Evolutionary conservation across 108 stramenopile species (phyloP), one percentile per base, ranked within the genome.

Genomic region (Nitzschia sp.): DNA sequence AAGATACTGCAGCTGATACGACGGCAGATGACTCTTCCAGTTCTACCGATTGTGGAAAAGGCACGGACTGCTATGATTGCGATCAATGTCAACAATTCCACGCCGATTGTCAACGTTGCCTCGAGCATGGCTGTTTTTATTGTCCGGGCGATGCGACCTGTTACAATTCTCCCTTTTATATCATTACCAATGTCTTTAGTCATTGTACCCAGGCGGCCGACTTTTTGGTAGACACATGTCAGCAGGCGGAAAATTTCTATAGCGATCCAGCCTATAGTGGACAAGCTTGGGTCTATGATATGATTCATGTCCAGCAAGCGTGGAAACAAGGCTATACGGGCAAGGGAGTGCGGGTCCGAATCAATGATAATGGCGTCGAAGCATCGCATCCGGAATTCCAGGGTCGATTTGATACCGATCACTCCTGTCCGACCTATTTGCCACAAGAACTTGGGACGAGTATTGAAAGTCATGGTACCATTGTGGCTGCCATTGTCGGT

Each of bases 331-430:
- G 65, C 11, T 23, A 62, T 23, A 38, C 8, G 0, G 79, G 79
- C 4, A 63, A 45, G 2, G 79, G 79, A 19, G 42, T 80, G 8
- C 30, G 42, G 4, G 58, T 80, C 9, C 63, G 79, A 26, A 48
- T 80, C 69, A 80, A 80, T 66, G 79, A 80, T 65, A 47, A 69
- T 57, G 79, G 79, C 1, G 68, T 75, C 26, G 73, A 80, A 18
- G 42, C 54, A 2, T 2, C 9, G 4, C 74, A 80, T 66, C 46
- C 57, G 25, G 79, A 80, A 55, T 75, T 80, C 48, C 32, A 46
- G 8, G 74, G 59, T 0, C 67, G 74, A 6, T 74, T 75, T 51
- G 73, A 80, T 28, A 26, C 55, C 31, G 24, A 34, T 9, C 57
- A 28, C 21, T 80, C 79, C 25, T 80, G 79, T 67, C 48, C 26